A percentile compares a stretch with the other conserved stretches of the same genome.
Conservation (phyloP, 495 filamentous ascomycete species). For the Aspergillus indologenus region DNA sequence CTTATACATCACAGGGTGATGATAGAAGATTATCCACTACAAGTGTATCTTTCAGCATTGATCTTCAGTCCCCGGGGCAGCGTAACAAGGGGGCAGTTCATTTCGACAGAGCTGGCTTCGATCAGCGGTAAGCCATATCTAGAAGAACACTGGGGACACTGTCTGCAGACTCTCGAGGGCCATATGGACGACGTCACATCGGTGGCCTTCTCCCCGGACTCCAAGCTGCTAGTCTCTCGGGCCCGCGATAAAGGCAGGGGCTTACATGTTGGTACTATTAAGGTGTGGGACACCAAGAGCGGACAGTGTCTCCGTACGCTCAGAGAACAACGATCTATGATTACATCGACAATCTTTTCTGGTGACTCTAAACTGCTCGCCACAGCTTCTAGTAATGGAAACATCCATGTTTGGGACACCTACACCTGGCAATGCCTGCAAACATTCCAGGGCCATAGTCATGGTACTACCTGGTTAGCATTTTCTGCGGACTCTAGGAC, state of each 20-base stretch:
- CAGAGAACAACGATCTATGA: not conserved
- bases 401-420: no score
- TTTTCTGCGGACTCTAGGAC: no score
- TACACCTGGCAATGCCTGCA: not conserved
- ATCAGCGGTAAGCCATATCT: constrained; percentile 15
- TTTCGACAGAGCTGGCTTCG: constrained; percentile 18
- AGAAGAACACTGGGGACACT: constrained; percentile 20
- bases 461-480: no score
- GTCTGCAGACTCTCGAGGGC: constrained; percentile 27
- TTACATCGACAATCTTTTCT: no score
- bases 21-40: constrained; percentile 31
- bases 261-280: no score
- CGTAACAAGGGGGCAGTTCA: constrained; percentile 15
- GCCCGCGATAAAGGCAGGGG: not conserved
- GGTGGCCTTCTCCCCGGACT: constrained; percentile 13
- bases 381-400: no score
- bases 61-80: constrained; percentile 30
- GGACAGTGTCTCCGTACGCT: not conserved
- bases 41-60: constrained; percentile 32
- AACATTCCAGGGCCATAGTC: not conserved
- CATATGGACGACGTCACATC: constrained; percentile 11
- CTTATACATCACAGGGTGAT: constrained; percentile 22
- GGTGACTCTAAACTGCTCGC: no score
- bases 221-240: not conserved
- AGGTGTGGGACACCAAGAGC: not conserved